These are phyloP conservation scores for Nannochloropsis oceanica DNA, from an alignment of 108 stramenopile species.

Conservation along the genomic window DNA sequence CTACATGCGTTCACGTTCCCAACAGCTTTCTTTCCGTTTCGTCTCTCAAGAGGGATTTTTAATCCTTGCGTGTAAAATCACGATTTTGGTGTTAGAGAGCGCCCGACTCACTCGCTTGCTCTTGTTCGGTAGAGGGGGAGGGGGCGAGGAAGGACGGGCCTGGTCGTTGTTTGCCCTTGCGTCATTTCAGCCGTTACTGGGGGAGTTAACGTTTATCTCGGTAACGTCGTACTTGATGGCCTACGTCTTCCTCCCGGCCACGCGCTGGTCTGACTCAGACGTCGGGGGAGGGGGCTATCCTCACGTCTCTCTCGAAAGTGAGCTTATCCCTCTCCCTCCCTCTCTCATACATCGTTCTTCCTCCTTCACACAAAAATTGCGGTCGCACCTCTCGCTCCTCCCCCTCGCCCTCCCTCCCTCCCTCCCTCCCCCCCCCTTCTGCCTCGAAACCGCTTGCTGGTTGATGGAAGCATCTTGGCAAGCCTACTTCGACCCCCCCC, in stretches of 20 bases:
- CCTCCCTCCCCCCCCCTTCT: constrained; percentile 53
- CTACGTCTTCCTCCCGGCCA: constrained; percentile 10
- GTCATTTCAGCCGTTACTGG: not conserved
- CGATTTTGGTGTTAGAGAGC: not conserved
- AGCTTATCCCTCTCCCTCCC: not conserved
- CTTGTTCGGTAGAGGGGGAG: not conserved
- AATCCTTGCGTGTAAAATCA: not conserved
- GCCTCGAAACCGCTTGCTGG: constrained; percentile 67
- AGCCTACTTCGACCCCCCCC: constrained; percentile 59
- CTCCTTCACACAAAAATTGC: not conserved
- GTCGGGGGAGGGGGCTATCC: not conserved
- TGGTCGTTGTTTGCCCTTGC: not conserved
- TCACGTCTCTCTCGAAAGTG: constrained; percentile 14
- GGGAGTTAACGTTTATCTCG: constrained; percentile 10
- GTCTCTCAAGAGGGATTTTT: constrained; percentile 5
- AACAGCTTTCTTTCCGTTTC: constrained; percentile 23
- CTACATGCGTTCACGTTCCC: constrained; percentile 9
- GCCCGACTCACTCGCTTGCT: not conserved
- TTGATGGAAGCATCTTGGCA: constrained; percentile 74
- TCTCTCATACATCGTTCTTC: not conserved
- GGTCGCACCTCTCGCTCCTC: not conserved
- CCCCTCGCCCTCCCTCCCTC: not conserved
- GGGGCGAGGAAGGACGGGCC: not conserved
- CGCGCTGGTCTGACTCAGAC: not conserved
- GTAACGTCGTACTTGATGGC: constrained; percentile 3